Evolutionary conservation across 2,329 filamentous ascomycete genomes (phyloP).

Genomic region (Byssothecium circinans): DNA sequence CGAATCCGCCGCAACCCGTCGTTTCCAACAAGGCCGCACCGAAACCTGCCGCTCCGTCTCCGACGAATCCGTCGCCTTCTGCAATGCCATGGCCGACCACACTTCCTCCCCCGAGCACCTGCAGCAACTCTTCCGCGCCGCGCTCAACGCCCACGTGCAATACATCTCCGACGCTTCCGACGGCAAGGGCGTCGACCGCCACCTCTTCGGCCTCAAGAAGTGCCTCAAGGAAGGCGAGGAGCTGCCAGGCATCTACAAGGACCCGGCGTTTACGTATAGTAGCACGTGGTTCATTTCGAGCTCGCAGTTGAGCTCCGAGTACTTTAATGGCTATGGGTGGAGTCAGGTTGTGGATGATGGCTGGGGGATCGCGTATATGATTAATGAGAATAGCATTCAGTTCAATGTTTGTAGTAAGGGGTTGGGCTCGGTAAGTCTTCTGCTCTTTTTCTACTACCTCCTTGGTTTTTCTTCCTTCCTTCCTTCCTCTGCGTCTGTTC

Average conservation of each 20-base stretch:
- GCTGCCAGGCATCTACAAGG: slow-evolving; percentile 79
- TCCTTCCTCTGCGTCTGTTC: too few species aligned
- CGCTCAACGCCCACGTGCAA: slow-evolving; percentile 78
- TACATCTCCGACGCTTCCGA: slow-evolving; percentile 90
- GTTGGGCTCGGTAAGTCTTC: slow-evolving; percentile 64
- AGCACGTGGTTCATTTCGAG: slow-evolving; percentile 86
- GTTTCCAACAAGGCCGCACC: slow-evolving; percentile 94
- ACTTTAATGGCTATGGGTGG: slow-evolving; percentile 99
- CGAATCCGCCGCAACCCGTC: slow-evolving; percentile 90
- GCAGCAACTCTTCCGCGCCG: slow-evolving; percentile 77
- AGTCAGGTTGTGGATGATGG: slow-evolving; percentile 95
- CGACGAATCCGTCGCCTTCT: slow-evolving; percentile 89
- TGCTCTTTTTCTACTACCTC: background rate
- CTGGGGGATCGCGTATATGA: slow-evolving; percentile 99
- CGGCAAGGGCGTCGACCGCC: slow-evolving; percentile 90
- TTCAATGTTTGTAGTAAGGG: slow-evolving; percentile 98
- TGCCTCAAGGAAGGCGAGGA: slow-evolving; percentile 79
- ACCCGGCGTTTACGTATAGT: slow-evolving; percentile 83
- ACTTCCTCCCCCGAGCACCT: slow-evolving; percentile 64
- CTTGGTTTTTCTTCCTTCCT: too few species aligned
- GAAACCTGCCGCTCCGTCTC: slow-evolving; percentile 93
- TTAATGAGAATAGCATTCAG: slow-evolving; percentile 98
- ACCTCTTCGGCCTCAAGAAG: slow-evolving; percentile 97
- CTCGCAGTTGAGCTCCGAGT: slow-evolving; percentile 90
- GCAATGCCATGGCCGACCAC: slow-evolving; percentile 78